Evolutionary conservation across 2,329 filamentous ascomycete species (phyloP), one percentile per base, ranked within the genome.

Genomic region (Botryotinia calthae): DNA sequence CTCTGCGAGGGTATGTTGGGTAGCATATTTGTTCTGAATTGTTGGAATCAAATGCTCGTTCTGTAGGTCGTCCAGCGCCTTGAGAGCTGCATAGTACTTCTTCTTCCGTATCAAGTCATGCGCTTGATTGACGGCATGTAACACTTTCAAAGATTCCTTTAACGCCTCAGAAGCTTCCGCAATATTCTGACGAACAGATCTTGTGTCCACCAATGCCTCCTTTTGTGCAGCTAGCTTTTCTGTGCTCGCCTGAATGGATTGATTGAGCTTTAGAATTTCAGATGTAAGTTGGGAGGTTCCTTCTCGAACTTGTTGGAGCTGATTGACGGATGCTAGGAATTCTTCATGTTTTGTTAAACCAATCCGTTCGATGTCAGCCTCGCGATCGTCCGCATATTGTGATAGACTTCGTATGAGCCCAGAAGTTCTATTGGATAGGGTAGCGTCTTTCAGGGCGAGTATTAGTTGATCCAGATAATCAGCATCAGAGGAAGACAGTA

Each of bases 401-500:
- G 90, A 89, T 72, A 97, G 86, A 74, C 92, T 92, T 78, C 95
- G 91, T 66, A 94, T 89, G 58, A 99, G 87, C 73, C 90, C 89
- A 56, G 86, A 86, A 10, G 91, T 91, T 79, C 93, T 87, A 80
- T 93, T 91, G 72, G 93, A 90, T 78, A 89, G 86, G 75, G 93
- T 90, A 77, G 93, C 94, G 87, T 98, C 95, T 84, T 94, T 96
- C 75, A 99, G 90, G 2, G 97, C 93, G 16, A 95, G 95, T 65
- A 98, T 97, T 68, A 99, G 85, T 80, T 98, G 95, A 81, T 98
- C 96, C 76, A 99, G 90, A 80, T 98, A 98, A 79, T 99, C 96
- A 67, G 91, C 88, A 80, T 98, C 95, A 34, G 95, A 94, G 20
- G 94, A 92, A 2, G 95, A 94, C 78, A 97, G 89, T 75, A 98